Conservation (phyloP, 768 basidiomycete species). For the Exidia glandulosa region DNA sequence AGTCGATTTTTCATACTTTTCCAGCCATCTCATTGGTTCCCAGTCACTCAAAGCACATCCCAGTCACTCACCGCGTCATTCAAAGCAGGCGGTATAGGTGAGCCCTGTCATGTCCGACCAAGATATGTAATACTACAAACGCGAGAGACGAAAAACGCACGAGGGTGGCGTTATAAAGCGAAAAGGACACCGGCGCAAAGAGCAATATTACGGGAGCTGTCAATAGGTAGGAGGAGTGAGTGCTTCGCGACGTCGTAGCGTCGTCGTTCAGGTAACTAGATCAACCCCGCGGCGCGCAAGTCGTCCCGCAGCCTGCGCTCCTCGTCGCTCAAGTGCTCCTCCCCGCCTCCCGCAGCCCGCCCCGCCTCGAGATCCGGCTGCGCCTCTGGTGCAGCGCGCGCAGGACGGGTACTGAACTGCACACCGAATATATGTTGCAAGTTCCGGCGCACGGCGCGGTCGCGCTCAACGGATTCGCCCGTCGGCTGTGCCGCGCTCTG, state of each 20-base stretch:
- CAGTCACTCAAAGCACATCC: no score
- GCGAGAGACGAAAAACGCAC: no score
- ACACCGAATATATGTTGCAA: constrained; percentile 44
- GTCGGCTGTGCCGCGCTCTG: constrained; percentile 22
- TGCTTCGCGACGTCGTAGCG: background rate
- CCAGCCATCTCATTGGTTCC: no score
- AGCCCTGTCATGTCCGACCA: no score
- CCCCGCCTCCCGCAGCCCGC: background rate
- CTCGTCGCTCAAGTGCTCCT: background rate
- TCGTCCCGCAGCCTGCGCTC: background rate
- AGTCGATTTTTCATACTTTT: no score
- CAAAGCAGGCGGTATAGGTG: no score
- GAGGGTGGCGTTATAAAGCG: no score
- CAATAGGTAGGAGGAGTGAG: background rate
- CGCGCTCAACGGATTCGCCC: constrained; percentile 39
- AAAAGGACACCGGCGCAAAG: no score
- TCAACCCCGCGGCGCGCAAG: background rate
- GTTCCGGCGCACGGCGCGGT: constrained; percentile 38
- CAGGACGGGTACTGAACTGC: constrained; percentile 8
- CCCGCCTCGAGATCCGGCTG: background rate
- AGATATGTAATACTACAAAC: no score
- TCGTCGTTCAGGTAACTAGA: background rate
- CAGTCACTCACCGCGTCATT: no score
- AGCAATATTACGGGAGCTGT: background rate
- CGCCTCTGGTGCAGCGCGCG: background rate